Conservation (phyloP, 768 basidiomycete species). For the Lepiota venenata region DNA sequence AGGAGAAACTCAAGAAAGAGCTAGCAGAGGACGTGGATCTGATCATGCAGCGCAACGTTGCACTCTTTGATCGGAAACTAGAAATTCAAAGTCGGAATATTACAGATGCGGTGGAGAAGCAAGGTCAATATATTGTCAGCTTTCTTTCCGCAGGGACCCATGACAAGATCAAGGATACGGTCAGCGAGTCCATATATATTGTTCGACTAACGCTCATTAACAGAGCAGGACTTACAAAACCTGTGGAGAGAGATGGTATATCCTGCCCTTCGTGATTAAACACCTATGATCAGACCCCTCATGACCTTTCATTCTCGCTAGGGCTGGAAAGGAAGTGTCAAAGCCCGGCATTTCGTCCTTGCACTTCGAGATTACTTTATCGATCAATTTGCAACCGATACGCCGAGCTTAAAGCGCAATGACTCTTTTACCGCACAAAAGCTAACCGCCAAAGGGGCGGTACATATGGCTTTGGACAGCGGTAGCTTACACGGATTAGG, state of each 20-base stretch:
- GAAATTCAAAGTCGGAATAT: slow-evolving; percentile 35
- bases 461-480: not conserved
- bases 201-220: not conserved
- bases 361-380: slow-evolving; percentile 37
- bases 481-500: slow-evolving; percentile 4
- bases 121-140: not conserved
- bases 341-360: slow-evolving; percentile 47
- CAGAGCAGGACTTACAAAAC: slow-evolving; percentile 7
- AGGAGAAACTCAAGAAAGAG: slow-evolving; percentile 31
- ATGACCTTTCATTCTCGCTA: slow-evolving; percentile 11
- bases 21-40: slow-evolving; percentile 34
- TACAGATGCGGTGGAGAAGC: slow-evolving; percentile 10
- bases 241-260: slow-evolving; percentile 14
- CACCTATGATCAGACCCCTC: not conserved
- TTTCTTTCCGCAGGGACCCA: slow-evolving; percentile 32
- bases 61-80: slow-evolving; percentile 43
- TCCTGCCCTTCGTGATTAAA: too few relatives aligned
- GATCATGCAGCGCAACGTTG: slow-evolving; percentile 34
- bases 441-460: not conserved
- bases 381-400: slow-evolving; percentile 14
- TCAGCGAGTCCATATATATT: slow-evolving; percentile 14
- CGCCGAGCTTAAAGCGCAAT: not conserved
- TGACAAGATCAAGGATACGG: slow-evolving; percentile 38
- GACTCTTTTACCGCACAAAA: not conserved
- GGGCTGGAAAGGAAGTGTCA: slow-evolving; percentile 52